Evolutionary conservation across 495 filamentous ascomycete species (phyloP).

Genomic region (Aspergillus olivimuriae): DNA sequence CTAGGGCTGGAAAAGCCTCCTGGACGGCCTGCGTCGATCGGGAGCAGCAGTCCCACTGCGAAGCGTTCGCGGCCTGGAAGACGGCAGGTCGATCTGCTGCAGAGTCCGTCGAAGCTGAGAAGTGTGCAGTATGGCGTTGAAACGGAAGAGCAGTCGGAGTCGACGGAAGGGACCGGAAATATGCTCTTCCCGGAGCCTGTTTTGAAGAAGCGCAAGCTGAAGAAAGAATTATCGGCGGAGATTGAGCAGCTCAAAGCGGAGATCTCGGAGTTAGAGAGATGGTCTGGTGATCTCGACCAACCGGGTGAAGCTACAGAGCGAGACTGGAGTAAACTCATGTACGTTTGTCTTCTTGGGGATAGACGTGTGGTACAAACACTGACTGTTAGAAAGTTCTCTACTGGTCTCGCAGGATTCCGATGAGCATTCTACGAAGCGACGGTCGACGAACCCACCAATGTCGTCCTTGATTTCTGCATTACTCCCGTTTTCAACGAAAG

Average conservation of each 20-base stretch:
- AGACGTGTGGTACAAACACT: conserved; percentile 3
- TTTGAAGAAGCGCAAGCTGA: conserved; percentile 25
- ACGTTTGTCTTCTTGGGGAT: conserved; percentile 4
- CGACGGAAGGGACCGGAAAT: conserved; percentile 2
- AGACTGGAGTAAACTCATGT: conserved; percentile 28
- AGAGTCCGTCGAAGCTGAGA: conserved; percentile 29
- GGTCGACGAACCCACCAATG: conserved; percentile 15
- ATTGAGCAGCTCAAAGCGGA: conserved; percentile 29
- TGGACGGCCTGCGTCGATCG: conserved; percentile 26
- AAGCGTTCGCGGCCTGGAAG: conserved; percentile 25
- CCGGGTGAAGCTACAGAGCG: conserved; percentile 16
- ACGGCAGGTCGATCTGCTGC: conserved; percentile 18
- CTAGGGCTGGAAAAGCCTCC: conserved; percentile 44
- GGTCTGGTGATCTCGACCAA: conserved; percentile 19
- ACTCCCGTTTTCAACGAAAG: conserved; percentile 35
- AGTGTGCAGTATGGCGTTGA: conserved; percentile 15
- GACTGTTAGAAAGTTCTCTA: conserved; percentile 18
- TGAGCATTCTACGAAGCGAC: conserved; percentile 8
- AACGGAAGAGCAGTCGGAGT: conserved; percentile 6
- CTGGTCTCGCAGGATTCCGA: conserved; percentile 22
- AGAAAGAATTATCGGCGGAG: conserved; percentile 25
- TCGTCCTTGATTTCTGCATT: conserved; percentile 36
- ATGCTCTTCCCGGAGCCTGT: conserved; percentile 19
- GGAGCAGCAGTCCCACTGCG: conserved; percentile 40
- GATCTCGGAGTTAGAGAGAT: conserved; percentile 31